Evolutionary conservation across 2,329 filamentous ascomycete species (phyloP), one percentile per base, ranked within the genome.

Genomic region (Ophiostoma triangulosporum): DNA sequence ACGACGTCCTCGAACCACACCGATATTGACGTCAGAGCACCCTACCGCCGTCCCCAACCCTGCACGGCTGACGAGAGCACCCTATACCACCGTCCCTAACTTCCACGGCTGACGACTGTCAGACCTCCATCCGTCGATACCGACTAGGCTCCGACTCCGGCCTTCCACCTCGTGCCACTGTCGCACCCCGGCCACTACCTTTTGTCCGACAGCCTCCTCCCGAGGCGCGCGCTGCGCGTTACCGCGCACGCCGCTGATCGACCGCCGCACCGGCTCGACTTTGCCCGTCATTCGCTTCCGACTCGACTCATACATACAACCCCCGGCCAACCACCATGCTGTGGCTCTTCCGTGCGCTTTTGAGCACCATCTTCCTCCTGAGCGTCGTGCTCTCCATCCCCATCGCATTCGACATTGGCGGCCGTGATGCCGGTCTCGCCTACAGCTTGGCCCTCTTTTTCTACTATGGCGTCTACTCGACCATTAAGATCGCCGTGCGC

Each of bases 351-450:
- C 83, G 84, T 66, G 77, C 84, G 67, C 66, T 90, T 62, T 88
- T 88, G 65, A 88, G 88, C 70, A 76, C 84, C 65, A 70, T 88
- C 70, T 97, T 96, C 72, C 82, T 97, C 63, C 78, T 90, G 70
- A 86, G 86, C 70, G 89, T 96, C 68, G 83, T 97, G 65, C 86
- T 97, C 66, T 95, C 89, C 58, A 93, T 98, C 66, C 93, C 93
- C 57, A 83, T 98, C 66, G 88, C 91, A 64, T 97, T 97, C 73
- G 93, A 98, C 79, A 91, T 97, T 64, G 93, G 93, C 66, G 93
- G 93, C 58, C 84, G 88, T 64, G 90, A 93, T 62, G 95, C 89
- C 65, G 93, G 93, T 56, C 77, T 98, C 64, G 91, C 89, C 58
- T 97, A 94, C 73, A 96, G 89, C 65, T 78, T 97, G 52, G 81